These are phyloP conservation scores for Podaxis sp. DNA, from an alignment of 768 basidiomycete species.

Conservation along the genomic window DNA sequence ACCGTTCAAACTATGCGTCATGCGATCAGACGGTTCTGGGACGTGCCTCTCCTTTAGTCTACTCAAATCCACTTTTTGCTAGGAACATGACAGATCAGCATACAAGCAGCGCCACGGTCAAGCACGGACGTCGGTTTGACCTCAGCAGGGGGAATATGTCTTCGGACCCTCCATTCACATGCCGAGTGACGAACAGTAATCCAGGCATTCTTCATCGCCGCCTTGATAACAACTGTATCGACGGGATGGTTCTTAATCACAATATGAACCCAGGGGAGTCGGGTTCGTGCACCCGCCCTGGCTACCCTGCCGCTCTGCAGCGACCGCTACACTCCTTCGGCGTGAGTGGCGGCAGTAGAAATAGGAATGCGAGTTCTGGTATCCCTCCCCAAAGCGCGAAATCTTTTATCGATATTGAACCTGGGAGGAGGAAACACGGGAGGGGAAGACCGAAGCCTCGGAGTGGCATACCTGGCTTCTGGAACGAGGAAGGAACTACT, in stretches of 20 bases:
- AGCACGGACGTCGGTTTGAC: not conserved
- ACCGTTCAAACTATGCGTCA: not conserved
- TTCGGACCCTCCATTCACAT: not conserved
- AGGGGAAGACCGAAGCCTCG: not conserved
- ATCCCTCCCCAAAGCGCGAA: conserved; percentile 20
- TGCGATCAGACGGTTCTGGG: not conserved
- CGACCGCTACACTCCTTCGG: not conserved
- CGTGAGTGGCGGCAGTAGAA: not conserved
- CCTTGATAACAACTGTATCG: not conserved
- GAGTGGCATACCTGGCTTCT: not conserved
- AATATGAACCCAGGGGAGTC: not conserved
- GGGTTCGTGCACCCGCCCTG: not conserved
- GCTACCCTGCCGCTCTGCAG: not conserved
- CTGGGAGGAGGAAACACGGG: conserved; percentile 21
- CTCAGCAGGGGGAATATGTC: not conserved
- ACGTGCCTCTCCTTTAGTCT: not conserved
- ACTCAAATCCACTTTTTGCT: not conserved
- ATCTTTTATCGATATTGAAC: conserved; percentile 41
- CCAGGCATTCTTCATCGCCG: not conserved
- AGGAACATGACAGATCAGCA: not conserved
- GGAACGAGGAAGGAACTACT: not conserved
- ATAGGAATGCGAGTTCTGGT: conserved; percentile 2
- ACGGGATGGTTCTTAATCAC: not conserved
- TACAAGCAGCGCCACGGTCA: not conserved
- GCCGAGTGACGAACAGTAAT: not conserved